Conservation (phyloP, 2,329 filamentous ascomycete species). For the Cladophialophora bantiana region DNA sequence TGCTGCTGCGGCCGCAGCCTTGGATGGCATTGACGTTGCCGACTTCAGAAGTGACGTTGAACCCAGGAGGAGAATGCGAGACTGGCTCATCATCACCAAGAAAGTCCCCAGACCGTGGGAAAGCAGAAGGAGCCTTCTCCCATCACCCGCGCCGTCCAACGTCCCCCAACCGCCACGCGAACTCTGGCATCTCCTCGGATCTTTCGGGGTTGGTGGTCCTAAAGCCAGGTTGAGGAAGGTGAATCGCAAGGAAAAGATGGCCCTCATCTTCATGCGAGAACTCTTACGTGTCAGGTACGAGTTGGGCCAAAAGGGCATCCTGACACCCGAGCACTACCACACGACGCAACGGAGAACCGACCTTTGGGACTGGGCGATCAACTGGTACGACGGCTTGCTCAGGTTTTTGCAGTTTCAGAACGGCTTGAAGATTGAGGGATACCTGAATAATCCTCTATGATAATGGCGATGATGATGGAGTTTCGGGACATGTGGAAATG, state of each 20-base stretch:
- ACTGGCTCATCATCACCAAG: neutral
- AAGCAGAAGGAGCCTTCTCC: neutral
- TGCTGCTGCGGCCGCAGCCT: neutral
- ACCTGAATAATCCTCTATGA: neutral
- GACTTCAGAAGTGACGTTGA: neutral
- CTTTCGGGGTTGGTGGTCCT: neutral
- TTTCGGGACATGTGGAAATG: neutral
- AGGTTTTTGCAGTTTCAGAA: neutral
- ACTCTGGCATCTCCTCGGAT: neutral
- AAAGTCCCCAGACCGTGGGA: neutral
- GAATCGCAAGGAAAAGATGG: neutral
- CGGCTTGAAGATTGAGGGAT: neutral
- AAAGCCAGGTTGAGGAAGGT: neutral
- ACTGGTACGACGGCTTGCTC: neutral
- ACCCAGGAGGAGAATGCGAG: conserved; percentile 5
- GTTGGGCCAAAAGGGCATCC: neutral
- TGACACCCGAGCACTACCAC: neutral
- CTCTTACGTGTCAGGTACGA: neutral
- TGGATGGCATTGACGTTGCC: neutral
- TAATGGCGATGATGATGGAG: no score
- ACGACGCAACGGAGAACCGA: neutral
- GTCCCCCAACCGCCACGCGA: neutral
- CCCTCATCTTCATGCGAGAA: neutral
- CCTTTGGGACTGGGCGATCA: neutral
- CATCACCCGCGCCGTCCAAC: neutral